Evolutionary conservation across 2,329 filamentous ascomycete species (phyloP), one percentile per base, ranked within the genome.

Genomic region (Fusarium heterosporum): DNA sequence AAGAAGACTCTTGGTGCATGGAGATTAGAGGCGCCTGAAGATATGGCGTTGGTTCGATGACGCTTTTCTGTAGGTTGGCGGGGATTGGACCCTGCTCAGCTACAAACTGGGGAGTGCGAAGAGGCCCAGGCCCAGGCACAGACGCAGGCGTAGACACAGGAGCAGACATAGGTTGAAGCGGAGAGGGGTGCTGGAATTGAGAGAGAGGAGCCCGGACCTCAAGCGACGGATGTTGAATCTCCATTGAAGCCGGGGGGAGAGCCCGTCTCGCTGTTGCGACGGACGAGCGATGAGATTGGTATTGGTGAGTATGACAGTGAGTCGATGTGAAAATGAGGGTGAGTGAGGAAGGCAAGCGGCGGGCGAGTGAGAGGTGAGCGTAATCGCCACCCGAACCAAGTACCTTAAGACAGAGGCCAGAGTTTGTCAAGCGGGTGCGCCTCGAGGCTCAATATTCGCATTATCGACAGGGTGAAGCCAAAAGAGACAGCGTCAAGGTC

Each of bases 191-290:
- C 17, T 62, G 57, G 34, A 64, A 66, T 40, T 57, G 36, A 46
- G 52, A 48, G 48, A 45, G 34, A 12, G 57, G 39, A 22, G 50
- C 51, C 47, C 55, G 63, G 49, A 54, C 45, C 36, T 58, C 36
- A 48, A 61, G 62, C 52, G 62, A 57, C 45, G 63, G 45, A 54
- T 58, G 49, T 39, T 63, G 68, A 30, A 71, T 61, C 47, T 72
- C 70, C 70, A 72, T 72, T 61, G 65, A 61, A 61, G 55, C 55
- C 45, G 53, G 51, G 51, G 38, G 40, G 43, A 58, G 56, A 22
- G 53, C 66, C 62, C 57, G 41, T 56, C 47, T 55, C 65, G 68
- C 60, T 26, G 48, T 51, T 62, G 70, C 65, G 68, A 71, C 52
- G 41, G 55, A 61, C 43, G 42, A 40, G 42, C 25, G 60, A 52